A percentile compares a stretch with the other conserved stretches of the same genome.
These are phyloP conservation scores for Euphrasia confusa DNA, from an alignment of 257 asterid species.

Conservation along the genomic window DNA sequence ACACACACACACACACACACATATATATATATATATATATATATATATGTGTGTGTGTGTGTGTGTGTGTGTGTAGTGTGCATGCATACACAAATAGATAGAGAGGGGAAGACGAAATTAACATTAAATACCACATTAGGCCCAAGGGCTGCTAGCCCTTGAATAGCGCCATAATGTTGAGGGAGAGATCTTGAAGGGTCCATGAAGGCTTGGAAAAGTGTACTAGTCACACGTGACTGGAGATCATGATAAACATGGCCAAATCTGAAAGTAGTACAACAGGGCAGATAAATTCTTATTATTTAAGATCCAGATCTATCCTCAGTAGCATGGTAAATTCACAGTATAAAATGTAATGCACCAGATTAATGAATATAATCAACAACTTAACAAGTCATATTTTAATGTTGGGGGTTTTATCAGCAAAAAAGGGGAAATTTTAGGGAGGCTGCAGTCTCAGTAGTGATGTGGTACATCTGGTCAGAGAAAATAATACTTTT, in stretches of 20 bases:
- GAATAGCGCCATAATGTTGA: slow-evolving; percentile 98
- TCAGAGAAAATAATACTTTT: neutral
- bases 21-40: too few species aligned
- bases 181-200: slow-evolving; percentile 85
- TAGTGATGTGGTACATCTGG: too few species aligned
- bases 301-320: slow-evolving; percentile 10
- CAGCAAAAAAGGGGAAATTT: too few species aligned
- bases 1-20: neutral
- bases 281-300: neutral
- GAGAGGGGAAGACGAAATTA: slow-evolving; percentile 16
- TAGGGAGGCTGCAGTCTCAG: too few species aligned
- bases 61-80: too few species aligned
- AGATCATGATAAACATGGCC: slow-evolving; percentile 83
- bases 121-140: slow-evolving; percentile 67
- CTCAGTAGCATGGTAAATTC: slow-evolving; percentile 1
- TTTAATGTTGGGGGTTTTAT: too few species aligned
- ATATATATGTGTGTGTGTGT: too few species aligned
- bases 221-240: slow-evolving; percentile 81
- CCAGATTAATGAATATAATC: slow-evolving; percentile 16
- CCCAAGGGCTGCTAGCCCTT: slow-evolving; percentile 91
- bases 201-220: slow-evolving; percentile 73
- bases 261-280: slow-evolving; percentile 47
- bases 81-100: neutral
- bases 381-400: slow-evolving; percentile 7
- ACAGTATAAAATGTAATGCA: slow-evolving; percentile 16